Percentiles rank a stretch among this genome's conserved stretches.
Conservation (phyloP, 2,329 filamentous ascomycete species). For the Ceratocystis lukuohia region DNA sequence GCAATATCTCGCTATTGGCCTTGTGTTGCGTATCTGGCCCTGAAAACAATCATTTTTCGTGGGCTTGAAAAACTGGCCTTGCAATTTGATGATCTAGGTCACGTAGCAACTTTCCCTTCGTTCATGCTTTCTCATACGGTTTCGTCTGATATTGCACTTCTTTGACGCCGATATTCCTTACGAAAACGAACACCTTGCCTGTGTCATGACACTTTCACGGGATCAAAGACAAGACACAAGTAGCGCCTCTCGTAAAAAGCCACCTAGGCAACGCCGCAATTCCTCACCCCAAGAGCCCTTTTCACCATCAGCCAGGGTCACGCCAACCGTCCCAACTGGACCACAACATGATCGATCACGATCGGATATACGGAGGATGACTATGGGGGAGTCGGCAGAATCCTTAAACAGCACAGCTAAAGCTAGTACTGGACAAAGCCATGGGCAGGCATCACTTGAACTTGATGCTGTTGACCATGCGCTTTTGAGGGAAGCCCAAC, state of each 20-base stretch:
- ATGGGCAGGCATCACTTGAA: slow-evolving; percentile 32
- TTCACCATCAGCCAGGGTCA: neutral
- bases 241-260: neutral
- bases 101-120: neutral
- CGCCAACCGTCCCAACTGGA: neutral
- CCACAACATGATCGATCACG: slow-evolving; percentile 15
- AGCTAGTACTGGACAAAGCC: slow-evolving; percentile 21
- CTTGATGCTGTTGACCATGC: slow-evolving; percentile 38
- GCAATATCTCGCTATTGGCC: too few relatives aligned
- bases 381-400: neutral
- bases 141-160: neutral
- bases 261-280: neutral
- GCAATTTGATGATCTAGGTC: neutral
- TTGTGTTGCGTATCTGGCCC: neutral
- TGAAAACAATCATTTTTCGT: neutral
- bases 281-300: neutral
- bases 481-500: slow-evolving; percentile 38
- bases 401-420: slow-evolving; percentile 17
- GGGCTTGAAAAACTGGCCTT: neutral
- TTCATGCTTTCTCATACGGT: neutral
- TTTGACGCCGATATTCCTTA: neutral
- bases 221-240: slow-evolving; percentile 7
- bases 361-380: slow-evolving; percentile 13
- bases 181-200: neutral
- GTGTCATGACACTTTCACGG: slow-evolving; percentile 5